Conservation (phyloP, 169 alveolate species). For the Plasmodium billcollinsi region DNA sequence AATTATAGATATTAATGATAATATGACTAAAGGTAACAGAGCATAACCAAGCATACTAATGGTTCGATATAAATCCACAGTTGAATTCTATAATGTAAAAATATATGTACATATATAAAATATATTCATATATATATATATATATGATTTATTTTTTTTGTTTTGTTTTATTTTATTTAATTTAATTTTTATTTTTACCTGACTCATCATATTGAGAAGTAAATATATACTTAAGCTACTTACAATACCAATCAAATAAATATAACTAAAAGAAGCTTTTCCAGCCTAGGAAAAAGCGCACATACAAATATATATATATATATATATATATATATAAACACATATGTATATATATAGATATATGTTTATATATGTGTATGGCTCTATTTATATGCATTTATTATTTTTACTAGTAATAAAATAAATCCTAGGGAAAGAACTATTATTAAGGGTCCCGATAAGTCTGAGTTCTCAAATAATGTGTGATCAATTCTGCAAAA, state of each 20-base stretch:
- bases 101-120: neutral
- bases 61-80: constrained; percentile 86
- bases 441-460: constrained; percentile 86
- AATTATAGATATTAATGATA: constrained; percentile 86
- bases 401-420: constrained; percentile 81
- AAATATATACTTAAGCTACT: constrained; percentile 84
- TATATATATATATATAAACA: no score
- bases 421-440: constrained; percentile 84
- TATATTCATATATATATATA: constrained; percentile 1
- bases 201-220: constrained; percentile 81
- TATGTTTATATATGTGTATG: no score
- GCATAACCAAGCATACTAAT: constrained; percentile 90
- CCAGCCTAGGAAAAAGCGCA: constrained; percentile 26
- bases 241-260: constrained; percentile 84
- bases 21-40: constrained; percentile 86
- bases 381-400: neutral
- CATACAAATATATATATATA: neutral
- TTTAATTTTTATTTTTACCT: constrained; percentile 52
- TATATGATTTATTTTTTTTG: neutral
- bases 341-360: no score
- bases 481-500: constrained; percentile 60
- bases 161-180: no score
- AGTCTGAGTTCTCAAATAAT: constrained; percentile 81
- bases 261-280: constrained; percentile 83
- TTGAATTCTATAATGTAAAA: constrained; percentile 13